phyloP scores from a whole-genome alignment of 2,329 filamentous ascomycete genomes.

The Diaporthe aspalathi region DNA sequence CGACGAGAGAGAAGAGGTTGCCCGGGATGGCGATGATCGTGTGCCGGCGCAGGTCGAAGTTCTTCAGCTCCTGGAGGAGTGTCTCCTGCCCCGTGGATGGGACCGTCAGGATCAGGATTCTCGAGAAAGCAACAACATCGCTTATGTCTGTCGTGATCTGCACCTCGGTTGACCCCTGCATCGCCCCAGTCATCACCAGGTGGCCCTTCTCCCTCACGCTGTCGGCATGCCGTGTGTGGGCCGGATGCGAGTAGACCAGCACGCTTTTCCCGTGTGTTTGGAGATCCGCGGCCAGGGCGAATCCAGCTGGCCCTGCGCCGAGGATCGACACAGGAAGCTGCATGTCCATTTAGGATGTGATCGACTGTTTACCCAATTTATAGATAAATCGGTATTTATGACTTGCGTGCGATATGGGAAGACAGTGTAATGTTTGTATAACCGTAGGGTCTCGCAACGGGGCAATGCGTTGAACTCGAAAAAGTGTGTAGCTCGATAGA shows the following conservation, averaged over 20 bases:
- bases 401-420: background rate
- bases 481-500: too few relatives aligned
- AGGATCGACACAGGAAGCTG: constrained; percentile 40
- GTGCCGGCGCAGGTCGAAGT: constrained; percentile 37
- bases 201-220: constrained; percentile 37
- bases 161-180: constrained; percentile 37
- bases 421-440: too few relatives aligned
- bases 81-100: constrained; percentile 42
- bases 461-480: too few relatives aligned
- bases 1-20: constrained; percentile 43
- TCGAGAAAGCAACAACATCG: constrained; percentile 42
- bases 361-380: background rate
- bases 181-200: constrained; percentile 35
- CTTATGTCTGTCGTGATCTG: constrained; percentile 41
- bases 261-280: constrained; percentile 39
- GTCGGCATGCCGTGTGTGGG: constrained; percentile 34
- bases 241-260: constrained; percentile 42
- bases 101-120: constrained; percentile 42
- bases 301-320: constrained; percentile 41
- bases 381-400: background rate
- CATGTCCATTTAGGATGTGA: background rate
- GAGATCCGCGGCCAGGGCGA: constrained; percentile 41
- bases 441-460: too few relatives aligned
- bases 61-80: constrained; percentile 37
- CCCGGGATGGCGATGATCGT: constrained; percentile 44